A percentile compares a stretch with the other conserved stretches of the same genome.
Conservation (phyloP, 768 basidiomycete species). For the Tephrocybe sp. region DNA sequence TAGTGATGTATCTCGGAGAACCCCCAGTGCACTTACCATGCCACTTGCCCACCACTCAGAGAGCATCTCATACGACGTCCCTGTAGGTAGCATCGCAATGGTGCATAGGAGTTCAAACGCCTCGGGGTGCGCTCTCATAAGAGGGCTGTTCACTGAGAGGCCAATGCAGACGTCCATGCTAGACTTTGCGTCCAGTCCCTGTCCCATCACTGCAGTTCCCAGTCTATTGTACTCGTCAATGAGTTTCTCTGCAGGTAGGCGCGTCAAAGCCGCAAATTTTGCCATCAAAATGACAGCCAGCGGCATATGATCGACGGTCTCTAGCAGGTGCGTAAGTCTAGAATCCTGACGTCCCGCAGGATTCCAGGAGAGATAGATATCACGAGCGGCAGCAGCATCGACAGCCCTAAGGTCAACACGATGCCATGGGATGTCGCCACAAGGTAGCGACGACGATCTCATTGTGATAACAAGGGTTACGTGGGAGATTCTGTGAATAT, state of each 20-base stretch:
- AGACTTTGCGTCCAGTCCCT: constrained; percentile 2
- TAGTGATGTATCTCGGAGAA: neutral
- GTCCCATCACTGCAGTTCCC: no score
- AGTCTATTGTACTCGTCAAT: no score
- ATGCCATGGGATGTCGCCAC: no score
- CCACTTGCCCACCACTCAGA: neutral
- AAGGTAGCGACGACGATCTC: no score
- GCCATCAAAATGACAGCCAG: constrained; percentile 36
- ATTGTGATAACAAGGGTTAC: no score
- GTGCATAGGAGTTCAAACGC: constrained; percentile 10
- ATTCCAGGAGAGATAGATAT: no score
- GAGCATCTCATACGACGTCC: constrained; percentile 10
- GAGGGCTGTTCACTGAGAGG: constrained; percentile 8
- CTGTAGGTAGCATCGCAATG: constrained; percentile 24
- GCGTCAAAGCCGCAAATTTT: constrained; percentile 5
- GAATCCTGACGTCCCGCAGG: constrained; percentile 18
- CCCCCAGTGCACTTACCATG: neutral
- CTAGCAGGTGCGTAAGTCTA: no score
- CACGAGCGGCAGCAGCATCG: no score
- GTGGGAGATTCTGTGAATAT: no score
- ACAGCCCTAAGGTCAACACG: no score
- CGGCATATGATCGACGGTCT: no score
- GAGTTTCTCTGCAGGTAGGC: neutral
- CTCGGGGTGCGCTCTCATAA: constrained; percentile 6
- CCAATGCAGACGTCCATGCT: constrained; percentile 11